These are phyloP conservation scores for Chamaenerion angustifolium DNA, from an alignment of 345 rosid genomes.

Conservation along the genomic window DNA sequence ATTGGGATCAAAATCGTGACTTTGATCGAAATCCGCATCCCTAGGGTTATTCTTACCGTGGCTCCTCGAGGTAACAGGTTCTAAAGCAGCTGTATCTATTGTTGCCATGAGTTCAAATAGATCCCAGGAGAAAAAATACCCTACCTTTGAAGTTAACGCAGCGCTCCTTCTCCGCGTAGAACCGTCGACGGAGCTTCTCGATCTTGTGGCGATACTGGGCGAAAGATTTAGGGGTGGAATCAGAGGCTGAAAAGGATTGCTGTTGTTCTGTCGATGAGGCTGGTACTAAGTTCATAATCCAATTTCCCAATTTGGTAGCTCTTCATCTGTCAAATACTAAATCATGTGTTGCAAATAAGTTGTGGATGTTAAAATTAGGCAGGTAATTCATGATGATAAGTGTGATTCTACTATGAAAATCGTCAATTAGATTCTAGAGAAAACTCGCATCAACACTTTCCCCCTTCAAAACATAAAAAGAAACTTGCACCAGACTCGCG, in stretches of 20 bases:
- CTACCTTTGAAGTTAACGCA: slow-evolving; percentile 61
- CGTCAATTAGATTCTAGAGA: no score
- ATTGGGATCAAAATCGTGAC: background rate
- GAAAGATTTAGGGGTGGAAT: slow-evolving; percentile 37
- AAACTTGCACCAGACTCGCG: no score
- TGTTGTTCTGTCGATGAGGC: no score
- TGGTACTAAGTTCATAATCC: no score
- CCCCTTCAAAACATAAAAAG: no score
- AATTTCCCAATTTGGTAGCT: no score
- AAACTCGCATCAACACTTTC: no score
- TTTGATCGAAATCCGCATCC: background rate
- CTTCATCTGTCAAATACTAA: no score
- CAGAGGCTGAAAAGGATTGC: slow-evolving; percentile 47
- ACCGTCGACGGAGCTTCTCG: slow-evolving; percentile 87
- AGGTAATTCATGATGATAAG: no score
- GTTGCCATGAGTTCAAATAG: slow-evolving; percentile 73
- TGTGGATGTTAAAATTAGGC: no score
- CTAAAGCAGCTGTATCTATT: slow-evolving; percentile 49
- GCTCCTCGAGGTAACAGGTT: background rate
- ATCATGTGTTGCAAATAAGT: no score
- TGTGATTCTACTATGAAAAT: no score
- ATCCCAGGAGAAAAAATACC: slow-evolving; percentile 71
- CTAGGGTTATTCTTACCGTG: background rate
- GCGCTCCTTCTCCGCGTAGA: slow-evolving; percentile 74
- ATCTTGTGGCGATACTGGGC: slow-evolving; percentile 95